Evolutionary conservation across 306 rosid species (phyloP), one percentile per base, ranked within the genome.

Genomic region (Quercus suber): DNA sequence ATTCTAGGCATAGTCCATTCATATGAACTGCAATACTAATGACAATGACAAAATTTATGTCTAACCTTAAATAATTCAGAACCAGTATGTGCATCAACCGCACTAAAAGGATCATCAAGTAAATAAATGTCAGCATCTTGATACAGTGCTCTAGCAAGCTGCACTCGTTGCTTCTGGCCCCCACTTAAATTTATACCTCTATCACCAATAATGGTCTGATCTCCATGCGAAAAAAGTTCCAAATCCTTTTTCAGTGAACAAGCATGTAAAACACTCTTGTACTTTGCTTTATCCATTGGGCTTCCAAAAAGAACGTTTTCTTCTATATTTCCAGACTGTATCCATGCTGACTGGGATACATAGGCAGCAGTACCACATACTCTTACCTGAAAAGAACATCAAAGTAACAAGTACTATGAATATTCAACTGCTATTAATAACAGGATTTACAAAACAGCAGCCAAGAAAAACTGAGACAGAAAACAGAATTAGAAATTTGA

Each of bases 1-100:
- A 63, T 81, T 58, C 85, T 82, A 76, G 84, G 52, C 82, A 79
- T 81, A 77, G 55, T 55, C 67, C 69, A 60, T 81, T 80, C 74
- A 82, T 77, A 60, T 55, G 71, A 80, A 84, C 63, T 19, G 74
- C 75, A 76, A 82, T 20, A 77, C 55, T 33, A 35, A 30, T 63
- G 60, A 18, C 51, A 35, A 37, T 63, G 60, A 18, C 56, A 51
- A 58, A 60, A 76, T 49, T 5, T 51, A 69, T 19, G 8, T 71
- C 85, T 77, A 64, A 93, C 98, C 95, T 92, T 88, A 78, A 92
- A 94, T 83, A 94, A 83, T 27, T 88, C 90, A 8, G 93, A 83
- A 75, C 98, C 98, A 72, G 99, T 96, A 85, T 93, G 99, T 41
- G 97, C 97, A 76, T 96, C 99, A 86, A 96, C 98, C 11, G 99